A percentile compares a stretch with the other conserved stretches of the same genome.
These are phyloP conservation scores for Vicia faba DNA, from an alignment of 306 rosid genomes.

Conservation along the genomic window DNA sequence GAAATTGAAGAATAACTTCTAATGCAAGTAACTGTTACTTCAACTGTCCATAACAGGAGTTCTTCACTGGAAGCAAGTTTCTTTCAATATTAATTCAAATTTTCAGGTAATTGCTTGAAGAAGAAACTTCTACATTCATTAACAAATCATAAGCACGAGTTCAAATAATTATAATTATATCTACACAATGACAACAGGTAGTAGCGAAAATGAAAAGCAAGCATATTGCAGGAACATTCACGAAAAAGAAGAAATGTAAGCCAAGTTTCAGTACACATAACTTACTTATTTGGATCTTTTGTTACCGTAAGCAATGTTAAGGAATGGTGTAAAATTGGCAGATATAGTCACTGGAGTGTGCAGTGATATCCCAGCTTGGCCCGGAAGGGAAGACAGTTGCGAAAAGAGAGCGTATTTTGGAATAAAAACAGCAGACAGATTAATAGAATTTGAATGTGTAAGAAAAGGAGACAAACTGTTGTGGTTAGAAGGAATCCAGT, in stretches of 20 bases:
- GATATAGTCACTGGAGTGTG: constrained; percentile 72
- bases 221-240: constrained; percentile 87
- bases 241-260: constrained; percentile 92
- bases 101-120: constrained; percentile 67
- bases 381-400: constrained; percentile 49
- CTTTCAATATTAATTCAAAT: constrained; percentile 73
- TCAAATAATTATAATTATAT: not conserved
- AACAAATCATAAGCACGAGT: constrained; percentile 23
- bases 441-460: constrained; percentile 82
- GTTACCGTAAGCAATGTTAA: constrained; percentile 30
- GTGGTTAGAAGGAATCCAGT: constrained; percentile 87
- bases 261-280: constrained; percentile 26
- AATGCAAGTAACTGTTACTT: constrained; percentile 24
- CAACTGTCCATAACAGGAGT: constrained; percentile 62
- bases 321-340: constrained; percentile 52
- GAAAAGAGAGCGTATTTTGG: constrained; percentile 76
- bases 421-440: constrained; percentile 69
- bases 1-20: not conserved
- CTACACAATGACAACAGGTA: constrained; percentile 60
- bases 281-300: constrained; percentile 27
- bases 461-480: constrained; percentile 67
- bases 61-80: constrained; percentile 96
- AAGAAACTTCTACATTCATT: constrained; percentile 25
- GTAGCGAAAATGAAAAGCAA: constrained; percentile 92
- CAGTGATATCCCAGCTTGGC: constrained; percentile 72